phyloP scores from a whole-genome alignment of 768 basidiomycete genomes.

The Pleurotus cornucopiae region DNA sequence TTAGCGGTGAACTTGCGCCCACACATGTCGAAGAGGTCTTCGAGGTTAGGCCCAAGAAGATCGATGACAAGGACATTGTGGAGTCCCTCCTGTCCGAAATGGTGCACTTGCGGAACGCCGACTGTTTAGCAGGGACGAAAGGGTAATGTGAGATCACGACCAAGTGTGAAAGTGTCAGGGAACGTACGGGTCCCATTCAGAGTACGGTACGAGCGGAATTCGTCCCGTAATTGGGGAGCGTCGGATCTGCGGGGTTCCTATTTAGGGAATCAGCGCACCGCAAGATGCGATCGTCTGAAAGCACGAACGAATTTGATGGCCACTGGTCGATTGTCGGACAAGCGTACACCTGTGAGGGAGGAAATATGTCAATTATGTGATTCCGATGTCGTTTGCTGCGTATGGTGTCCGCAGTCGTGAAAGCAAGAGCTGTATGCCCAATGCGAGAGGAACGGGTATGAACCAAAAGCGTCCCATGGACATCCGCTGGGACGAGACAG shows the following conservation, averaged over 20 bases:
- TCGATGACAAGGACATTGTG: conserved; percentile 96
- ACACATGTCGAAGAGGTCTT: conserved; percentile 99
- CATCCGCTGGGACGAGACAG: too few species aligned
- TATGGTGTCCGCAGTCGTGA: too few species aligned
- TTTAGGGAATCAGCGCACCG: conserved; percentile 1
- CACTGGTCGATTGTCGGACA: conserved; percentile 62
- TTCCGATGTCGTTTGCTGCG: too few species aligned
- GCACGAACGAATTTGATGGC: conserved; percentile 93
- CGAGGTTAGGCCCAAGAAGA: conserved; percentile 93
- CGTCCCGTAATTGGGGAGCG: conserved; percentile 95
- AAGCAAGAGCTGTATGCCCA: not conserved
- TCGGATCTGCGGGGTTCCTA: conserved; percentile 96
- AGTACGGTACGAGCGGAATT: conserved; percentile 96
- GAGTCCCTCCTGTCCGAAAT: conserved; percentile 97
- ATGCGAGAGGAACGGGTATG: not conserved
- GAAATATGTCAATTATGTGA: not conserved
- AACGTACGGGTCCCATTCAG: conserved; percentile 82
- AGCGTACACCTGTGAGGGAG: not conserved
- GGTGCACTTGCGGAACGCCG: conserved; percentile 96
- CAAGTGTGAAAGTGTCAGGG: conserved; percentile 1
- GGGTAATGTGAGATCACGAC: conserved; percentile 13
- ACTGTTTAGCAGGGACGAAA: conserved; percentile 40
- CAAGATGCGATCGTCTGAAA: conserved; percentile 6
- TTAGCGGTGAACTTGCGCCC: conserved; percentile 97
- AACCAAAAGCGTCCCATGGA: too few species aligned